Evolutionary conservation across 2,329 filamentous ascomycete species (phyloP).

Genomic region (Dactylellina parvicollis): DNA sequence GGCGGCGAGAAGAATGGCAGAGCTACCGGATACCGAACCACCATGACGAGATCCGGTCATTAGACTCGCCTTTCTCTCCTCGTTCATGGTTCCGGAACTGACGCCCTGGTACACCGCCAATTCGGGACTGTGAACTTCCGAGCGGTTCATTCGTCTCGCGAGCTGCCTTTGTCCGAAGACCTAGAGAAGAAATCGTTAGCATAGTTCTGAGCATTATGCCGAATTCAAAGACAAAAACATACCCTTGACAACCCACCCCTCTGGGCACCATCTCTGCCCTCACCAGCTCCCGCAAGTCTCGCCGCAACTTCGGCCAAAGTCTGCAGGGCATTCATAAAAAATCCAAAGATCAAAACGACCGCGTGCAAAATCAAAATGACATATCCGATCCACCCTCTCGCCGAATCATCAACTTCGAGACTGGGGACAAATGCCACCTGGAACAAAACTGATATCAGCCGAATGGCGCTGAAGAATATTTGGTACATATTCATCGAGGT

Average conservation of each 20-base stretch:
- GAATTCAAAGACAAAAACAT: neutral
- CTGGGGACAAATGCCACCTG: constrained; percentile 87
- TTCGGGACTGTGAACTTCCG: constrained; percentile 72
- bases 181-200: constrained; percentile 56
- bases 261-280: constrained; percentile 74
- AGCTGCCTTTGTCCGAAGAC: constrained; percentile 92
- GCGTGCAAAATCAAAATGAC: constrained; percentile 86
- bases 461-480: constrained; percentile 79
- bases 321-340: constrained; percentile 90
- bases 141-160: constrained; percentile 74
- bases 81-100: constrained; percentile 77
- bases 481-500: constrained; percentile 99
- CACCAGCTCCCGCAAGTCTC: constrained; percentile 81
- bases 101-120: constrained; percentile 78
- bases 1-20: constrained; percentile 71
- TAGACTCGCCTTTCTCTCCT: constrained; percentile 71
- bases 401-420: constrained; percentile 77
- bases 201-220: neutral
- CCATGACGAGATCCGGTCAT: constrained; percentile 56
- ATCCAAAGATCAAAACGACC: constrained; percentile 85
- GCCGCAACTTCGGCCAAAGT: constrained; percentile 89
- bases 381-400: constrained; percentile 96
- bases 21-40: constrained; percentile 67
- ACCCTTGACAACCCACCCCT: constrained; percentile 83
- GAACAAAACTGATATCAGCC: constrained; percentile 78